These are phyloP conservation scores for Xylaria sp. DNA, from an alignment of 2,329 filamentous ascomycete species.

Conservation along the genomic window DNA sequence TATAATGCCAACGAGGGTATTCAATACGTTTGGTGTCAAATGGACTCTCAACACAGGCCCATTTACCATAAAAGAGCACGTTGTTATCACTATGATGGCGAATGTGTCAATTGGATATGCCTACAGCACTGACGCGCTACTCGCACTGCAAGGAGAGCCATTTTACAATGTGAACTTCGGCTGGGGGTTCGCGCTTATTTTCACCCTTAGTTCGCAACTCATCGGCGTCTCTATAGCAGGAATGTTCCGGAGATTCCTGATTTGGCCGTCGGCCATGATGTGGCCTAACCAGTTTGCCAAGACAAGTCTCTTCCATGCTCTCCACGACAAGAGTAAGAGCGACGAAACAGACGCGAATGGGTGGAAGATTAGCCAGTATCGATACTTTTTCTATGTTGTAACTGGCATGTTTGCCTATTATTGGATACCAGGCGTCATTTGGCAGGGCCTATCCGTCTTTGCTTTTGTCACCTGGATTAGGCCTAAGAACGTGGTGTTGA, in stretches of 20 bases:
- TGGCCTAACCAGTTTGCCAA: slow-evolving; percentile 56
- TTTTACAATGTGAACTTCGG: slow-evolving; percentile 51
- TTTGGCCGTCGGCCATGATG: slow-evolving; percentile 54
- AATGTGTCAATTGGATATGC: slow-evolving; percentile 48
- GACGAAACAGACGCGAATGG: slow-evolving; percentile 49
- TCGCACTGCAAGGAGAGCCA: slow-evolving; percentile 48
- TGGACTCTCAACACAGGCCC: slow-evolving; percentile 52
- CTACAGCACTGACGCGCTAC: slow-evolving; percentile 48
- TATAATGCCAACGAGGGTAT: slow-evolving; percentile 48
- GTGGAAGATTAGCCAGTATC: slow-evolving; percentile 52
- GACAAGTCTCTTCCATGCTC: slow-evolving; percentile 53
- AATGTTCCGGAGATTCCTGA: slow-evolving; percentile 53
- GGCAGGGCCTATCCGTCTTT: slow-evolving; percentile 54
- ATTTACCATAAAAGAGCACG: slow-evolving; percentile 55
- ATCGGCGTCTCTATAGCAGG: slow-evolving; percentile 60
- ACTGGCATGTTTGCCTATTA: slow-evolving; percentile 55
- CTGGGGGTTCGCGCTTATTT: slow-evolving; percentile 55
- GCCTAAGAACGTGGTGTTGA: slow-evolving; percentile 53
- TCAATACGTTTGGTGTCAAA: slow-evolving; percentile 48
- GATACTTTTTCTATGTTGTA: slow-evolving; percentile 52
- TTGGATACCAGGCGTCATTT: slow-evolving; percentile 58
- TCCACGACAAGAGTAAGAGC: slow-evolving; percentile 49
- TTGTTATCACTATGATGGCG: slow-evolving; percentile 52
- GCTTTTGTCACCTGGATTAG: slow-evolving; percentile 55
- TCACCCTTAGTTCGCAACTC: slow-evolving; percentile 57